Conservation (phyloP, 441 rosid genomes). For the Corymbia citriodora region DNA sequence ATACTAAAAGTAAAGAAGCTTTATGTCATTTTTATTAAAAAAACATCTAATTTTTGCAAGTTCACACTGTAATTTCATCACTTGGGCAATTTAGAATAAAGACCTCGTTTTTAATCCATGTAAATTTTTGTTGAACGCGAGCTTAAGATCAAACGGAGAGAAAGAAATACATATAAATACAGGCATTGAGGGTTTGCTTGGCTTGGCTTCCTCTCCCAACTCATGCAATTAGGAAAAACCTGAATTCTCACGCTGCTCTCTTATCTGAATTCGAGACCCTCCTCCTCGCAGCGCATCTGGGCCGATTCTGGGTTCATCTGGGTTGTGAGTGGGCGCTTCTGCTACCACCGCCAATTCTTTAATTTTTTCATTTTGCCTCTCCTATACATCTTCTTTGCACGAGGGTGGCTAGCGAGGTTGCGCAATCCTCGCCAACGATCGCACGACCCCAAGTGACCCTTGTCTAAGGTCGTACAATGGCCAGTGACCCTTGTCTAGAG, state of each 20-base stretch:
- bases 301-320: background rate
- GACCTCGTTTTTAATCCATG: background rate
- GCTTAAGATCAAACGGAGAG: background rate
- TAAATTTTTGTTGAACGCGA: background rate
- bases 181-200: constrained; percentile 24
- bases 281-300: background rate
- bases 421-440: too few relatives aligned
- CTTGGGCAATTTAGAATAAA: background rate
- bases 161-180: background rate
- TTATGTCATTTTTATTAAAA: background rate
- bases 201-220: constrained; percentile 16
- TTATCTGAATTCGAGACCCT: background rate
- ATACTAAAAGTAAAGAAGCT: background rate
- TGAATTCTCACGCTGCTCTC: background rate
- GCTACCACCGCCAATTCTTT: too few relatives aligned
- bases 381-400: too few relatives aligned
- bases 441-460: too few relatives aligned
- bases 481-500: too few relatives aligned
- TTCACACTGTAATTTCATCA: background rate
- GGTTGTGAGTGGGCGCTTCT: background rate
- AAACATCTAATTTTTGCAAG: background rate
- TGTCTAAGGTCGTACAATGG: too few relatives aligned
- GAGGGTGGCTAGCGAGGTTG: too few relatives aligned
- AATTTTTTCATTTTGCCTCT: too few relatives aligned
- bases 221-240: background rate